A percentile compares a stretch with the other conserved stretches of the same genome.
These are phyloP conservation scores for Gomphus bonarii DNA, from an alignment of 1,284 basidiomycete genomes.

Conservation along the genomic window DNA sequence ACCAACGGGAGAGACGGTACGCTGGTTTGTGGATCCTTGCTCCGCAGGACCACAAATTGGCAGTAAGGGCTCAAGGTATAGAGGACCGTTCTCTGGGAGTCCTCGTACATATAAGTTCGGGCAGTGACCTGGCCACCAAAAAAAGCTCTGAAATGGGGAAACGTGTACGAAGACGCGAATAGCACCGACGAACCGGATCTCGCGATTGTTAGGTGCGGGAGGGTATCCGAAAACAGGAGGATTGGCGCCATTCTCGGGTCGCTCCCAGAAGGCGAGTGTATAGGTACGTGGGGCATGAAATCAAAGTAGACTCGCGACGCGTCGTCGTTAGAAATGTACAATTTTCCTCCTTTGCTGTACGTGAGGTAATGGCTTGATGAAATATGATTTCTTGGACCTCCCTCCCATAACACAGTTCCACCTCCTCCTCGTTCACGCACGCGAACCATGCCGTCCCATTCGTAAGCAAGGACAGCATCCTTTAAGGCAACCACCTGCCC, in stretches of 20 bases:
- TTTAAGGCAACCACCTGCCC: not conserved
- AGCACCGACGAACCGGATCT: slow-evolving; percentile 4
- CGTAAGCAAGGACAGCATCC: not conserved
- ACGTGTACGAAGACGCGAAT: slow-evolving; percentile 9
- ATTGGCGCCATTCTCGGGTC: not conserved
- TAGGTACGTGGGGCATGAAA: slow-evolving; percentile 6
- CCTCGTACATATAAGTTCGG: slow-evolving; percentile 2
- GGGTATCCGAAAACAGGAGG: not conserved
- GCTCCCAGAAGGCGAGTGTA: not conserved
- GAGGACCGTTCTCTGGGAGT: slow-evolving; percentile 2
- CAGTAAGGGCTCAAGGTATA: slow-evolving; percentile 12
- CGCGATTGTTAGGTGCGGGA: slow-evolving; percentile 7
- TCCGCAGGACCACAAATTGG: slow-evolving; percentile 10
- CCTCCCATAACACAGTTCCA: slow-evolving; percentile 3
- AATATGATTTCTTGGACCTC: not conserved
- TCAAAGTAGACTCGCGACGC: not conserved
- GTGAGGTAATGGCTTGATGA: not conserved
- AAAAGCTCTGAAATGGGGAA: slow-evolving; percentile 1
- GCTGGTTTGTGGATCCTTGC: not conserved
- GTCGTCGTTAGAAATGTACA: not conserved
- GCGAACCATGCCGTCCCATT: slow-evolving; percentile 3
- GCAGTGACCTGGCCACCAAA: slow-evolving; percentile 3
- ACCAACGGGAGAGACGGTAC: slow-evolving; percentile 6
- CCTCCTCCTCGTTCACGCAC: not conserved
- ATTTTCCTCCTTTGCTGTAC: slow-evolving; percentile 3